Evolutionary conservation across 306 rosid genomes (phyloP), one percentile per base, ranked within the genome.

Genomic region (Glycine tomentella): DNA sequence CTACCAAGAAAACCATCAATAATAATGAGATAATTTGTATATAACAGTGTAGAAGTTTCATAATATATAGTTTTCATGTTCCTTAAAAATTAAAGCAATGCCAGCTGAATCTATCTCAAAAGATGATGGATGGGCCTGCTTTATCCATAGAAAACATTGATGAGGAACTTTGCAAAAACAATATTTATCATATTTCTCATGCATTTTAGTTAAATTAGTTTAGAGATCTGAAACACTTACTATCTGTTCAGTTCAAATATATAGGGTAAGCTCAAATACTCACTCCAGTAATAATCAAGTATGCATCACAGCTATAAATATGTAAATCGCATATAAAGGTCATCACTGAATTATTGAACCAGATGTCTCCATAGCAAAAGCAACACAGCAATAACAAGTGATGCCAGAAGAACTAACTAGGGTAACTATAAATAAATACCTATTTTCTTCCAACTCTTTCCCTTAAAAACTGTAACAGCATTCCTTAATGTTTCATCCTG

Each of bases 371-470:
- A 25, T 25, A 25, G 25, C 8, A 16, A 56, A 83, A 69, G 61
- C 70, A 63, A 48, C 11, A 65, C 34, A 52, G 79, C 73, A 73
- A 84, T 48, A 44, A 53, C 61, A 81, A 80, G 57, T 67, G 6
- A 73, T 45, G 9, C 64, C 64, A 74, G 12, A 79, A 15, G 9
- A 38, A 63, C 0, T 46, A 40, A 25, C 40, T 16, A 50, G 45
- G 20, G 62, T 52, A 81, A 72, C 87, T 69, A 84, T 66, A 81
- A 33, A 81, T 31, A 82, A 20, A 66, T 72, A 92, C 99, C 99
- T 93, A 95, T 95, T 90, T 91, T 95, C 84, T 95, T 93, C 99
- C 99, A 95, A 87, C 90, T 90, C 89, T 92, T 93, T 82, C 98
- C 99, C 76, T 92, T 95, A 78, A 70, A 93, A 76, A 87, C 81